Evolutionary conservation across 441 rosid species (phyloP).

Genomic region (Metrosideros polymorpha): DNA sequence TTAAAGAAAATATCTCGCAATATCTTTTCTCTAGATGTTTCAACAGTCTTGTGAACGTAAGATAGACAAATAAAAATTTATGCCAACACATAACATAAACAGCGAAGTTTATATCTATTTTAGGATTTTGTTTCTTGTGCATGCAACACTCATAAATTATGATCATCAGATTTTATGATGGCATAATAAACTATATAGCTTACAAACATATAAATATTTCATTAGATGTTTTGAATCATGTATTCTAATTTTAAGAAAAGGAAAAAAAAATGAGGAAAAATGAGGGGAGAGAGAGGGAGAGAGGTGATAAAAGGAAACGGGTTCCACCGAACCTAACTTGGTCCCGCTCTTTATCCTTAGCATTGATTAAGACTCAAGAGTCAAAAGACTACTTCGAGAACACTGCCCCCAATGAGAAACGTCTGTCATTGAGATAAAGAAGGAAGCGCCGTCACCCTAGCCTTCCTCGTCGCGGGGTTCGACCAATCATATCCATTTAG

Average conservation of each 20-base stretch:
- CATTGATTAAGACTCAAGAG: not conserved
- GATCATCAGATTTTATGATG: not conserved
- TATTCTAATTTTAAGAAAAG: not conserved
- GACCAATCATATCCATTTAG: not conserved
- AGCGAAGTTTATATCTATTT: not conserved
- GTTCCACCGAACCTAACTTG: not conserved
- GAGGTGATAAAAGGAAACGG: not conserved
- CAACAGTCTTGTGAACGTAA: not conserved
- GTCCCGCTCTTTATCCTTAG: not conserved
- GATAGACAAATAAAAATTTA: not conserved
- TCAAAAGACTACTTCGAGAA: not conserved
- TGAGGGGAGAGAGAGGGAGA: not conserved
- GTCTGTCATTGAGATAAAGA: not conserved
- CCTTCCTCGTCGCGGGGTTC: not conserved
- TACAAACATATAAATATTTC: too few species aligned
- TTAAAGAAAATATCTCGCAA: too few species aligned
- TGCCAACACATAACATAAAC: not conserved
- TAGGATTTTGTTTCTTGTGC: not conserved
- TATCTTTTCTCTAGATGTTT: too few species aligned
- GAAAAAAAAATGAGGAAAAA: not conserved
- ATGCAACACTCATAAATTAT: not conserved
- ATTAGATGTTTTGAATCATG: not conserved
- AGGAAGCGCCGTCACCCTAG: not conserved
- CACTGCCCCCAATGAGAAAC: not conserved
- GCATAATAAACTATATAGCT: not conserved